Conservation (phyloP, 1,284 basidiomycete genomes). For the Cryptococcus sp. region DNA sequence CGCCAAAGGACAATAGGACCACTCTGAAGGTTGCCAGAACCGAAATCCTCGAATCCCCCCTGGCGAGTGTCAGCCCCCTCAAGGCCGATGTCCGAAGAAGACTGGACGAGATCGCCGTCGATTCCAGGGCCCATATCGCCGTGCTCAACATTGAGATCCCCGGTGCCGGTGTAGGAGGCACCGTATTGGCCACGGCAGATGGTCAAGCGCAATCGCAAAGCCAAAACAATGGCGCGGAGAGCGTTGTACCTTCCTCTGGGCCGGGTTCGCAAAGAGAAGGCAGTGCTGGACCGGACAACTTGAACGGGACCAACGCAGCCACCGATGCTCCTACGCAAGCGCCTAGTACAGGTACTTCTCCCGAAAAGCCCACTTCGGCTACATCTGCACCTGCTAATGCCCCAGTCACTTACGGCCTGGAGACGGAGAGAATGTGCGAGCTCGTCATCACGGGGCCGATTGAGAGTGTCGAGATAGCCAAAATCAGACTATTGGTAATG, state of each 20-base stretch:
- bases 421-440: slow-evolving; percentile 90
- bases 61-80: slow-evolving; percentile 66
- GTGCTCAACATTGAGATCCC: slow-evolving; percentile 58
- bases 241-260: neutral
- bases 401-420: slow-evolving; percentile 64
- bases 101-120: slow-evolving; percentile 87
- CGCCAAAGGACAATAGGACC: slow-evolving; percentile 80
- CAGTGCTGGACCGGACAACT: slow-evolving; percentile 8
- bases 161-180: slow-evolving; percentile 23
- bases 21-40: slow-evolving; percentile 87
- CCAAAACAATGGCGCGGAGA: neutral
- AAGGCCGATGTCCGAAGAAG: slow-evolving; percentile 83
- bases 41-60: slow-evolving; percentile 84
- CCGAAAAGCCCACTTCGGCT: slow-evolving; percentile 2
- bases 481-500: slow-evolving; percentile 87
- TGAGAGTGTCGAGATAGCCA: slow-evolving; percentile 87
- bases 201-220: slow-evolving; percentile 9
- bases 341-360: neutral
- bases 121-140: slow-evolving; percentile 83
- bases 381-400: slow-evolving; percentile 14
- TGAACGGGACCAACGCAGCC: neutral
- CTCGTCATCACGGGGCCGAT: slow-evolving; percentile 81
- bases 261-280: slow-evolving; percentile 15
- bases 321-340: neutral
- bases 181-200: slow-evolving; percentile 36